Evolutionary conservation across 2,329 filamentous ascomycete genomes (phyloP), one percentile per base, ranked within the genome.

Genomic region (Fusarium nelsonii): DNA sequence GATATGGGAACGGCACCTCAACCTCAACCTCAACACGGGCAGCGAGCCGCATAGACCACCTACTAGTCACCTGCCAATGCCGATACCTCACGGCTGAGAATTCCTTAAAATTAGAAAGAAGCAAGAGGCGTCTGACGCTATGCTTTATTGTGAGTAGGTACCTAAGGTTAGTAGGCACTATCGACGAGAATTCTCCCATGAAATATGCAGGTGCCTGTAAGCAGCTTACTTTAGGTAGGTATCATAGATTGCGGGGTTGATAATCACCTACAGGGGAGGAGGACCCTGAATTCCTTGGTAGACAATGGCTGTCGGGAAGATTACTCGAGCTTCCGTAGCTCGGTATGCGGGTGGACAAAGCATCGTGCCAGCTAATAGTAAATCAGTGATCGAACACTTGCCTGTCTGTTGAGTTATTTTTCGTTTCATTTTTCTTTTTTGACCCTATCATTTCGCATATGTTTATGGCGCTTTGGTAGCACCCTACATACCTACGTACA

Each of bases 261-360:
- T 4, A 28, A 23, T 48, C 37, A 58, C 60, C 63, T 44, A 57
- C 60, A 63, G 50, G 60, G 58, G 41, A 54, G 16, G 23, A 44
- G 28, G 60, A 63, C 60, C 60, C 60, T 63, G 51, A 34, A 58
- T 63, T 63, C 44, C 43, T 62, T 37, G 12, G 23, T 28, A 36
- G 48, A 16, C 23, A 28, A 51, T 51, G n/a, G 34, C 48, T 51
- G n/a, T 51, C 48, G 48, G 48, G 23, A 40, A 40, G 34, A 40
- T 39, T 51, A 39, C 48, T 51, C 12, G 34, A 15, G 14, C 44
- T 37, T 46, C 40, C 52, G 32, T 37, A 48, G 10, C 20, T 26
- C n/a, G 39, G 28, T 54, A 54, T 50, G 48, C 48, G 46, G 46
- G 46, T 28, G 28, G 20, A n/a, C 33, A 50, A 12, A 50, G 23